Conservation (phyloP, 306 rosid species). For the Gleditsia sinensis region DNA sequence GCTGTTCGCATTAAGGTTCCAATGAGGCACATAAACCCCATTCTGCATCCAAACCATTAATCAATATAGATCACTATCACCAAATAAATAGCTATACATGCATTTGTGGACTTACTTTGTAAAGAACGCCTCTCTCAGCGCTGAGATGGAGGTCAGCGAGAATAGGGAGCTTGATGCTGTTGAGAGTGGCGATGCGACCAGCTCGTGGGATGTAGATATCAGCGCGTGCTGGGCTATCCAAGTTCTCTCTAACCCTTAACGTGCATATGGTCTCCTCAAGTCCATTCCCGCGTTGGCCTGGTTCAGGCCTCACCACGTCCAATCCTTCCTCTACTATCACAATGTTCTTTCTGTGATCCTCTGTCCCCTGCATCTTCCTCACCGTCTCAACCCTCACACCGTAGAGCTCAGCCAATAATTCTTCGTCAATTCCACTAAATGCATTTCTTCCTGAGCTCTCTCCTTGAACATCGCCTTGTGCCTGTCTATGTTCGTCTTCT, state of each 20-base stretch:
- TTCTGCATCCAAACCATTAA: conserved; percentile 32
- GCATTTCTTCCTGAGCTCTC: conserved; percentile 1
- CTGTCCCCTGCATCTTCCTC: background rate
- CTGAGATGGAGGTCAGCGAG: conserved; percentile 13
- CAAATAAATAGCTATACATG: too few relatives aligned
- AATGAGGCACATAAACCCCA: conserved; percentile 45
- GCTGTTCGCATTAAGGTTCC: conserved; percentile 49
- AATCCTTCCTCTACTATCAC: background rate
- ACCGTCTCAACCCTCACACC: background rate
- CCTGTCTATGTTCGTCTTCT: conserved; percentile 1
- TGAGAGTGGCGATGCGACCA: conserved; percentile 29
- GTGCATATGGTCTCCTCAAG: conserved; percentile 22
- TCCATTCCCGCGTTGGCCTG: background rate
- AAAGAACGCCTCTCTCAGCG: conserved; percentile 28
- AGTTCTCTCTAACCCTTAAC: background rate
- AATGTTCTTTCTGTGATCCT: conserved; percentile 1
- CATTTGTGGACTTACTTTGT: background rate
- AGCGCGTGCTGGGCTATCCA: conserved; percentile 1
- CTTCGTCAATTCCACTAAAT: background rate
- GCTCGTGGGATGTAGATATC: conserved; percentile 2
- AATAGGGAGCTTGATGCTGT: conserved; percentile 17
- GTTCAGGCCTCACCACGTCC: background rate
- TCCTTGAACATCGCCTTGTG: background rate
- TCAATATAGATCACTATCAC: background rate
- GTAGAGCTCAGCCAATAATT: background rate